Conservation (phyloP, 202 grass and related monocot genomes). For the Eragrostis tef region DNA sequence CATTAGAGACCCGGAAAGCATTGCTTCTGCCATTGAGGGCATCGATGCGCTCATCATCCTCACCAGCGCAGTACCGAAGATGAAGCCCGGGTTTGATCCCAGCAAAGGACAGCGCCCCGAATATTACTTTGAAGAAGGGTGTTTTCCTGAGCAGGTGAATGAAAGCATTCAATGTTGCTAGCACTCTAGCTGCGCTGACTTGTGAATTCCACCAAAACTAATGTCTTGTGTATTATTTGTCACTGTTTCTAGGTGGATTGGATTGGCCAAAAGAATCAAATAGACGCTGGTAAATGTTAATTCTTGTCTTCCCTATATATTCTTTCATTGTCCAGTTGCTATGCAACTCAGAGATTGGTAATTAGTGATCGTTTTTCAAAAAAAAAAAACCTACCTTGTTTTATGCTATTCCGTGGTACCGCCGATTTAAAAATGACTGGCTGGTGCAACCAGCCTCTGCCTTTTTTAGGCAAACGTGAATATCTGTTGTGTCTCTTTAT, state of each 20-base stretch:
- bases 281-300: conserved; percentile 64
- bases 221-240: neutral
- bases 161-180: neutral
- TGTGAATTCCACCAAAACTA: conserved; percentile 14
- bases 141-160: conserved; percentile 75
- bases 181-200: neutral
- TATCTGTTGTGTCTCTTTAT: neutral
- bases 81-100: conserved; percentile 86
- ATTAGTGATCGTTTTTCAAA: neutral
- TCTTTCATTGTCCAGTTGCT: neutral
- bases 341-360: neutral
- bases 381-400: neutral
- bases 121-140: conserved; percentile 84
- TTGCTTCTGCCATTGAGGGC: conserved; percentile 63
- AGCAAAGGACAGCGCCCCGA: conserved; percentile 72
- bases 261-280: conserved; percentile 98
- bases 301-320: neutral
- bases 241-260: conserved; percentile 72
- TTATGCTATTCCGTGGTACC: neutral
- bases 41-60: conserved; percentile 85
- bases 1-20: conserved; percentile 61
- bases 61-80: conserved; percentile 78
- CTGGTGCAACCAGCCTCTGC: neutral
- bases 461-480: neutral
- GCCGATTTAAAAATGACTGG: neutral